phyloP scores from a whole-genome alignment of 192 early-diverging fungal species.

The Podila epigama region DNA sequence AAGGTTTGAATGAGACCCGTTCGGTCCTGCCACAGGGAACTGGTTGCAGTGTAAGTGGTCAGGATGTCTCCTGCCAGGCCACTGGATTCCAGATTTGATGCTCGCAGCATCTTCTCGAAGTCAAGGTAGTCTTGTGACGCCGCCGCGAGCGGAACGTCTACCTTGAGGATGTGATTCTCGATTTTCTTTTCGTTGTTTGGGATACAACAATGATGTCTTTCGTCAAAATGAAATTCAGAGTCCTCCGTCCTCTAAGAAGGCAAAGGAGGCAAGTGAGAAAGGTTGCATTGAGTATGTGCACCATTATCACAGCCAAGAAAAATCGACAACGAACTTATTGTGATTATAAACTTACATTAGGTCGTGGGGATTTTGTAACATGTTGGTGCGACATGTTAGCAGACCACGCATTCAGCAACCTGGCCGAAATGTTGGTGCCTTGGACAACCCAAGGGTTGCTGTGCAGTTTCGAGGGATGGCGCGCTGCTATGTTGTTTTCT shows the following conservation, averaged over 20 bases:
- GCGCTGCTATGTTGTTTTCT: too few relatives aligned
- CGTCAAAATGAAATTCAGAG: constrained; percentile 21
- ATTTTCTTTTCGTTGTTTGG: constrained; percentile 1
- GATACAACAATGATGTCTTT: constrained; percentile 16
- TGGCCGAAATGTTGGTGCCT: constrained; percentile 11
- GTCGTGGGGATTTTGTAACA: constrained; percentile 14
- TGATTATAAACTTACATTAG: constrained; percentile 12
- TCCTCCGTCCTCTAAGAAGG: too few relatives aligned
- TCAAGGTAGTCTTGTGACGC: constrained; percentile 16
- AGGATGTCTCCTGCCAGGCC: constrained; percentile 16
- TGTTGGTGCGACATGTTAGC: constrained; percentile 14
- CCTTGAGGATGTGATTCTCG: constrained; percentile 6
- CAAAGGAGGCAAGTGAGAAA: too few relatives aligned
- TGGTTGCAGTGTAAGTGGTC: constrained; percentile 21
- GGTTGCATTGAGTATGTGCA: background rate
- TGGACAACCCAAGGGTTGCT: constrained; percentile 10
- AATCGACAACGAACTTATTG: background rate
- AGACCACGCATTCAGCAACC: constrained; percentile 9
- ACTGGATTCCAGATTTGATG: constrained; percentile 5
- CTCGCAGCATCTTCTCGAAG: constrained; percentile 17
- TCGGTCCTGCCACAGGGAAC: constrained; percentile 12
- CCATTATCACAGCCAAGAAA: constrained; percentile 5
- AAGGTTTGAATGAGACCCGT: constrained; percentile 7
- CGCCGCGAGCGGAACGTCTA: constrained; percentile 9
- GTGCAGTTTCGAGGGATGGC: too few relatives aligned